Base-by-base conservation (phyloP, 305 asterid genomes). In the Striga hermonthica region DNA sequence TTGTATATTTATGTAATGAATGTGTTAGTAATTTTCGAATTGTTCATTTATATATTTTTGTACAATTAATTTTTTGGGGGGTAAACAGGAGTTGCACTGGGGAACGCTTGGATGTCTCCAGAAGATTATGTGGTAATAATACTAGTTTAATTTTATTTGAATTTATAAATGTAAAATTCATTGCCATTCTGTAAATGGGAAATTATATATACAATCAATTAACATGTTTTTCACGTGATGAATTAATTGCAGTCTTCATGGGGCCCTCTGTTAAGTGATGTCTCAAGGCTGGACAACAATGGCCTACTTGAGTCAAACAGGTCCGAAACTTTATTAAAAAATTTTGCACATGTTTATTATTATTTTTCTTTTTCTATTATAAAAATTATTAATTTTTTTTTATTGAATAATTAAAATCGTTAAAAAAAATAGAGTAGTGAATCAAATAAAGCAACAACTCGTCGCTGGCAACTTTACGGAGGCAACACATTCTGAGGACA, bases 71-170 rank as follows among this genome's bases (percentile, higher is more conserved):
- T 22, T 22, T 22, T 22, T 2, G 31, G 31, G 31, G 31, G 31
- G 13, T 47, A 4, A 47, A n/a, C 10, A 86, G 94, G 94, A 77
- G 74, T 86, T 74, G 87, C 83, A 57, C 69, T 86, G 70, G 95
- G 95, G 38, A 79, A 83, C 68, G 66, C 79, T 31, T 86, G 93
- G 95, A 87, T 87, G 40, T 87, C 95, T 60, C 90, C 90, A 1
- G 85, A 79, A 76, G 89, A 88, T 78, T 88, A 71, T 79, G 84
- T 82, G 78, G 91, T 86, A 79, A 53, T 57, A 10, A 41, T 41
- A 45, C 31, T 22, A 22, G n/a, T 53, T 34, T 7, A 52, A 14
- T 41, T n/a, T 31, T 8, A 7, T 40, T 4, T 57, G 39, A 54
- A 36, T 50, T 15, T 13, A 45, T 11, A 49, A 37, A 4, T 68